Evolutionary conservation across 1,284 basidiomycete species (phyloP), one percentile per base, ranked within the genome.

Genomic region (Xerocomus tenax): DNA sequence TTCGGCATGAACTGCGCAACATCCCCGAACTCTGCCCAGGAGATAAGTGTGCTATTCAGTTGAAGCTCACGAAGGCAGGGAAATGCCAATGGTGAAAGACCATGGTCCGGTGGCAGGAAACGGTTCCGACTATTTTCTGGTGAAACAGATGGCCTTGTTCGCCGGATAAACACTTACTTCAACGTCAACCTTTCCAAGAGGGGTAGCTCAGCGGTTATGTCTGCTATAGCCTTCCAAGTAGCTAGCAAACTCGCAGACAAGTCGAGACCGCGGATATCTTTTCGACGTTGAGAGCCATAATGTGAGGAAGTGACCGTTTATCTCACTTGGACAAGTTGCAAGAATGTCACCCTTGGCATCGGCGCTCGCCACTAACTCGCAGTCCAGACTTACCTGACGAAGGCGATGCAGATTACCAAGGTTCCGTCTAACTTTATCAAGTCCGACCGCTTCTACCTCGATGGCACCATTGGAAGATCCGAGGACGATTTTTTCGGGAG

Each of bases 381-480:
- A 75, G 57, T 91, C 87, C 21, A 96, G 72, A 50, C 91, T 91
- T 47, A 87, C 80, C 63, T 90, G 83, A 32, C 80, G 78, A 41
- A 97, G 71, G 15, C 73, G 74, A 47, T 78, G 76, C 16, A 97
- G 69, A 48, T 79, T 70, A 1, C 82, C 72, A 15, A 95, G 76
- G 42, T 86, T 84, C 26, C 71, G 67, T 52, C 84, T 75, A 48
- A 97, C 82, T 60, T 84, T 86, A 60, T 88, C 82, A 43, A 96
- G 72, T 40, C 82, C 79, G 0, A 93, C 87, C 1, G 88, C 89
- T 65, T 96, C 88, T 13, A 98, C 90, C 55, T 88, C 74, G 54
- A 97, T 94, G 1, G 76, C 72, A 13, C 84, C 84, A 48, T 81
- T 79, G 26, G 89, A 91, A 1, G 86, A 87, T n/a, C 90, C 91